Evolutionary conservation across 2,329 filamentous ascomycete genomes (phyloP), one percentile per base, ranked within the genome.

Genomic region (Xylariaceae sp.): DNA sequence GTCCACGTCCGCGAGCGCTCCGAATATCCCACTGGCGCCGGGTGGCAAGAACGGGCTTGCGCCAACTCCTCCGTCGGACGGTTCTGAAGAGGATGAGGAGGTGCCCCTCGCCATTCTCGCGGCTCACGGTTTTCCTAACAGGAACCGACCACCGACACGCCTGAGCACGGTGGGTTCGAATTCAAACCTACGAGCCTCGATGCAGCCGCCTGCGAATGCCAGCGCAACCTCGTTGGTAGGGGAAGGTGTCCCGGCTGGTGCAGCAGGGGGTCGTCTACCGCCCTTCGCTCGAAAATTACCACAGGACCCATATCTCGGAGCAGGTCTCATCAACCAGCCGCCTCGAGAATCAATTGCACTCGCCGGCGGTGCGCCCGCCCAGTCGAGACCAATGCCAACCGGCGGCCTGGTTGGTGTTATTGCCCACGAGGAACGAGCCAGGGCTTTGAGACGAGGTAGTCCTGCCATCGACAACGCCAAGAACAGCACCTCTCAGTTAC

Each of bases 351-450:
- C 85, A 3, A 69, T 94, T 27, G 73, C 81, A 3, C 76, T 90
- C 44, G 75, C 78, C 35, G 80, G 77, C 29, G 78, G 78, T 16
- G 58, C 67, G 14, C 47, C 71, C 48, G 52, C 62, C 54, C 51
- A 63, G 34, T 55, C 65, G 29, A 56, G 62, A 28, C 50, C 63
- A 17, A 56, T 72, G 5, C 83, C 83, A 12, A 83, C 84, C 1
- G 87, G 85, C 29, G 88, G 88, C 9, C 71, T 95, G 9, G 83
- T 95, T 14, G 88, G 88, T 8, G 86, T 95, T 7, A 95, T 95
- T 63, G 86, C 86, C 23, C 84, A 70, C 36, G 88, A 94, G 63
- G 88, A 94, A 60, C 76, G 86, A 33, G 83, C 83, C 28, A 76
- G 82, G 48, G 87, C 87, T 19, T 71, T 87, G 70, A 74, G 88